Base-by-base conservation (phyloP, 2,329 filamentous ascomycete genomes). In the Zymoseptoria tritici region DNA sequence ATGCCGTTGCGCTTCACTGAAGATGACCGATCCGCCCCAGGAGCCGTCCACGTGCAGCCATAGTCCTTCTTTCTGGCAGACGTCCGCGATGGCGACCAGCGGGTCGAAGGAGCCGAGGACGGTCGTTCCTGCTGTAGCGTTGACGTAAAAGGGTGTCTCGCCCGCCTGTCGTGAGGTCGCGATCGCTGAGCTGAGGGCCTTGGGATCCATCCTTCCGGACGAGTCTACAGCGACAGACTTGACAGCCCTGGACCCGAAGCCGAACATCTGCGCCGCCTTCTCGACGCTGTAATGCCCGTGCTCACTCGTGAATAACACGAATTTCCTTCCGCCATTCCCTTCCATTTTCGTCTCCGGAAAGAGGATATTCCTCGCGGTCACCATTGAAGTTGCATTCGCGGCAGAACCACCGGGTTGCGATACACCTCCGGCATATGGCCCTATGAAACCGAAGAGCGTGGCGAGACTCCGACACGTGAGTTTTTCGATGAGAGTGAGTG, bases 261-360 rank as follows among this genome's bases (percentile, higher is more conserved):
- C 94, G 68, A 88, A 88, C 71, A 93, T 88, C 71, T 93, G 88
- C n/a, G 92, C 92, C 2, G 91, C 92, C 77, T 97, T 97, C 70
- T 96, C 91, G 24, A 97, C 84, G 4, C 87, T 92, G 78, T 97
- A 99, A 79, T 97, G 94, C 0, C 93, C 92, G 73, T 97, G 91
- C 0, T 82, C 85, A 66, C 86, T 90, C 2, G 93, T 97, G 77
- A 97, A 97, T 57, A 97, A 77, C 20, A 91, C 87, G 68, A 97
- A 93, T 20, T 82, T 80, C 62, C 79, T 75, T 3, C 72, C 71
- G 1, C 79, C 82, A 70, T 91, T 91, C 16, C 94, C 94, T 1
- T 82, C 73, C 0, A 77, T 78, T 74, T 96, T 96, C 56, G 87
- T 91, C 9, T 84, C 80, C 0, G 93, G 92, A 72, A 85, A 96